These are phyloP conservation scores for Lactarius trivialis DNA, from an alignment of 768 basidiomycete genomes.

Conservation along the genomic window DNA sequence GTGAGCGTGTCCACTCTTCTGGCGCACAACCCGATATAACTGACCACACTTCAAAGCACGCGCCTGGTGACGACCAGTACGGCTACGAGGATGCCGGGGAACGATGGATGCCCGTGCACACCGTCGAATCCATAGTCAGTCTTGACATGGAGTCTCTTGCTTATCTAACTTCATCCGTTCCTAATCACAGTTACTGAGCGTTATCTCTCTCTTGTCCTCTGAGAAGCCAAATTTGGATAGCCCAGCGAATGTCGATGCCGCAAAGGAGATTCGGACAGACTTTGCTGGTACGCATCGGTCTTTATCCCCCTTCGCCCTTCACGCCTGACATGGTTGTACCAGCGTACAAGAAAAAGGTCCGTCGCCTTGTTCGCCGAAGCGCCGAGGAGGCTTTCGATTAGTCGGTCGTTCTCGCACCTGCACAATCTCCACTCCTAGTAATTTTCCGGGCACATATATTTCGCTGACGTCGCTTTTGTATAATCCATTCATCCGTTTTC, in stretches of 20 bases:
- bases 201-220: slow-evolving; percentile 91
- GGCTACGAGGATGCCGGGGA: slow-evolving; percentile 97
- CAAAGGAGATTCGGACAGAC: slow-evolving; percentile 74
- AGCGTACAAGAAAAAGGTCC: slow-evolving; percentile 96
- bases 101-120: slow-evolving; percentile 96
- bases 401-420: not conserved
- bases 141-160: not conserved
- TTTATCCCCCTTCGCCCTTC: not conserved
- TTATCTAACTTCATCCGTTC: slow-evolving; percentile 4
- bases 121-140: slow-evolving; percentile 89
- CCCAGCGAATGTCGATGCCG: slow-evolving; percentile 95
- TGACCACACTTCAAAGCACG: slow-evolving; percentile 49
- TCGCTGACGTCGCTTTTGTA: slow-evolving; percentile 6
- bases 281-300: slow-evolving; percentile 40
- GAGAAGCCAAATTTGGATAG: slow-evolving; percentile 89
- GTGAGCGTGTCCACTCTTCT: slow-evolving; percentile 35
- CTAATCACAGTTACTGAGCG: slow-evolving; percentile 72
- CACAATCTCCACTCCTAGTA: slow-evolving; percentile 3
- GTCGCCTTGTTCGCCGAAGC: slow-evolving; percentile 75
- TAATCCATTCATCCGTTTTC: not conserved
- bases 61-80: slow-evolving; percentile 93
- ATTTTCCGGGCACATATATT: slow-evolving; percentile 11
- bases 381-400: slow-evolving; percentile 86
- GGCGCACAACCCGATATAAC: slow-evolving; percentile 11
- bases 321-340: slow-evolving; percentile 25